Evolutionary conservation across 768 basidiomycete genomes (phyloP).

Genomic region (Lactifluus hygrophoroides): DNA sequence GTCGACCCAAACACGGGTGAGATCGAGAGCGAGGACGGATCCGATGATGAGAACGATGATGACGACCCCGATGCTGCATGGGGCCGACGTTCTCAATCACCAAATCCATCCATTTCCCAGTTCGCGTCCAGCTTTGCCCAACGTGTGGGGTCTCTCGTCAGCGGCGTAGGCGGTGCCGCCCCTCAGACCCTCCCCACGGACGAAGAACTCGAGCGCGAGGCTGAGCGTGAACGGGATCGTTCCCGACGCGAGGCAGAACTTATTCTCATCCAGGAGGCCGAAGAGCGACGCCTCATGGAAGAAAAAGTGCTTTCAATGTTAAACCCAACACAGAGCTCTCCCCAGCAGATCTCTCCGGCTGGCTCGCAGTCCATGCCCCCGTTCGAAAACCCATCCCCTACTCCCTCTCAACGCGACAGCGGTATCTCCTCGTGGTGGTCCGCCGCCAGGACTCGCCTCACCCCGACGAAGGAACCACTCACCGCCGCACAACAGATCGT

Average conservation of each 20-base stretch:
- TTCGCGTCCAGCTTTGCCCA: conserved; percentile 70
- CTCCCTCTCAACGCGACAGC: conserved; percentile 54
- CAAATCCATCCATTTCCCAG: conserved; percentile 62
- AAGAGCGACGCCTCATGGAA: conserved; percentile 59
- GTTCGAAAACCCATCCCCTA: conserved; percentile 41
- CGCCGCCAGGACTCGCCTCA: conserved; percentile 63
- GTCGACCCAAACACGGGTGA: conserved; percentile 48
- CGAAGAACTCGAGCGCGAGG: conserved; percentile 76
- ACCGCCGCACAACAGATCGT: conserved; percentile 83
- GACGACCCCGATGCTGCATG: conserved; percentile 34
- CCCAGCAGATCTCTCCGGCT: conserved; percentile 48
- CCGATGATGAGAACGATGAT: conserved; percentile 37
- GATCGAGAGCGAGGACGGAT: conserved; percentile 33
- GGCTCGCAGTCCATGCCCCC: conserved; percentile 44
- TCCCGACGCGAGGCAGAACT: conserved; percentile 71
- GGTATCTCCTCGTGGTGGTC: conserved; percentile 50
- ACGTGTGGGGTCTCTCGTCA: conserved; percentile 61
- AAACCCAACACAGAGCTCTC: conserved; percentile 33
- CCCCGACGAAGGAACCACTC: conserved; percentile 69
- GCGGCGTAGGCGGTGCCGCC: conserved; percentile 34
- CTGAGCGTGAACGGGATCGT: conserved; percentile 64
- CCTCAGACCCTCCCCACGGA: conserved; percentile 46
- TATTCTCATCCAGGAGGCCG: conserved; percentile 63
- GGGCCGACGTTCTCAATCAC: conserved; percentile 47
- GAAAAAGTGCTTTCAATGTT: conserved; percentile 74